Percentiles rank a stretch among this genome's conserved stretches.
These are phyloP conservation scores for Hypoxylon intermedium DNA, from an alignment of 495 filamentous ascomycete genomes.

Conservation along the genomic window DNA sequence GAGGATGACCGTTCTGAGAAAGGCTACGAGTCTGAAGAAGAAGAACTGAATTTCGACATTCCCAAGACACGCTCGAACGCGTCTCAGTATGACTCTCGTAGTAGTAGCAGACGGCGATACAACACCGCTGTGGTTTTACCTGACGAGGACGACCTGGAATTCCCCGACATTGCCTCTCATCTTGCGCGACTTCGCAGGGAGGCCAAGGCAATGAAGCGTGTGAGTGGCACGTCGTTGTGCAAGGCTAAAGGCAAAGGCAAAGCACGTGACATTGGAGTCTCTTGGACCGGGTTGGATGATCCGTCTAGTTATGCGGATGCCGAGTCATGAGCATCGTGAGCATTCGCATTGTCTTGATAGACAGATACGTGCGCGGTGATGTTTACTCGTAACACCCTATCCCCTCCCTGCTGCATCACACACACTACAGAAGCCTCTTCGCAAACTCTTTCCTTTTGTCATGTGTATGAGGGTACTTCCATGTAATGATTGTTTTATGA, in stretches of 20 bases:
- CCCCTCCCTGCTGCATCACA: not conserved
- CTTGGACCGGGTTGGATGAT: constrained; percentile 18
- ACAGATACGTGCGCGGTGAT: not conserved
- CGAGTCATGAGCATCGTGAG: constrained; percentile 10
- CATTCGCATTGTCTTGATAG: not conserved
- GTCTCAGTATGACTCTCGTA: constrained; percentile 1
- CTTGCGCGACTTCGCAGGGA: constrained; percentile 45
- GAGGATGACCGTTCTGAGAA: not conserved
- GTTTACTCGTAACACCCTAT: not conserved
- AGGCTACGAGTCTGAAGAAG: constrained; percentile 33
- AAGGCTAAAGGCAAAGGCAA: constrained; percentile 28
- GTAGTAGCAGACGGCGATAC: constrained; percentile 13
- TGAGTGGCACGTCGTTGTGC: constrained; percentile 14
- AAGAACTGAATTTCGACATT: constrained; percentile 40
- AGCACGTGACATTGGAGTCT: constrained; percentile 2
- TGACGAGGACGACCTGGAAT: constrained; percentile 30
- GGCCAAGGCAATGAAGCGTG: constrained; percentile 39
- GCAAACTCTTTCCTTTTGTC: not conserved
- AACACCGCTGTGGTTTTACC: not conserved
- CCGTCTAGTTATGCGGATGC: constrained; percentile 22
- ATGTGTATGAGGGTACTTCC: constrained; percentile 13
- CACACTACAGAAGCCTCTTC: not conserved
- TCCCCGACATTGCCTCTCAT: constrained; percentile 35
- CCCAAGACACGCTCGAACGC: constrained; percentile 18
- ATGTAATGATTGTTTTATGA: constrained; percentile 22